Evolutionary conservation across 129 eudicot species (phyloP).

Genomic region (Glebionis coronaria): DNA sequence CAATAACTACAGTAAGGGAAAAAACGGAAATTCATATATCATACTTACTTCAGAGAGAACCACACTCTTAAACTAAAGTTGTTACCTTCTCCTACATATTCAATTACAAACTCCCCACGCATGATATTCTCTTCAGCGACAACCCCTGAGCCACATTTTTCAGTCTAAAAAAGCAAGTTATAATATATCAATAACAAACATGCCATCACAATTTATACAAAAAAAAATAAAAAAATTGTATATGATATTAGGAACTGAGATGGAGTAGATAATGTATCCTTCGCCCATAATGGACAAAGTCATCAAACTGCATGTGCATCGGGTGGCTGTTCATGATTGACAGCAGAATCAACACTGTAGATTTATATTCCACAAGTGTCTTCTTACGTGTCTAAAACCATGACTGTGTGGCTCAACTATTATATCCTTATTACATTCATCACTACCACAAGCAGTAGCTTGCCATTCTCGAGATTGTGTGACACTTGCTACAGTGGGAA

Average conservation of each 20-base stretch:
- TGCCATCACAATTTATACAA: not conserved
- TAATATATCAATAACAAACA: constrained; percentile 5
- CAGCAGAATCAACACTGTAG: too few relatives aligned
- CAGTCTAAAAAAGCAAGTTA: constrained; percentile 60
- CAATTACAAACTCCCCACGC: constrained; percentile 89
- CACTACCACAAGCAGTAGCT: too few relatives aligned
- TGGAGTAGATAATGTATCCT: not conserved
- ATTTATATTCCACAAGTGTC: too few relatives aligned
- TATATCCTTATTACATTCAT: too few relatives aligned
- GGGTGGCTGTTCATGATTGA: too few relatives aligned
- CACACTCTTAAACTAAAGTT: constrained; percentile 2
- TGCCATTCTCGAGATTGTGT: too few relatives aligned
- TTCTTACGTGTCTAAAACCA: too few relatives aligned
- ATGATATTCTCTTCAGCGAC: constrained; percentile 92
- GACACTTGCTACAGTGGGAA: too few relatives aligned
- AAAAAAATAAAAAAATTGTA: not conserved
- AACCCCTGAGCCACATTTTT: constrained; percentile 95
- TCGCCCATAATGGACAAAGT: not conserved
- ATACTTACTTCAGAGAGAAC: constrained; percentile 8
- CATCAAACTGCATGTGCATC: too few relatives aligned
- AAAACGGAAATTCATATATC: not conserved
- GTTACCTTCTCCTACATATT: constrained; percentile 99
- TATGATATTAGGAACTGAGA: constrained; percentile 8
- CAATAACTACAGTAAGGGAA: constrained; percentile 68
- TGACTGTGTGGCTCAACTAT: too few relatives aligned